Evolutionary conservation across 139 green algal genomes (phyloP), one percentile per base, ranked within the genome.

Genomic region (Nannochloris sp.): DNA sequence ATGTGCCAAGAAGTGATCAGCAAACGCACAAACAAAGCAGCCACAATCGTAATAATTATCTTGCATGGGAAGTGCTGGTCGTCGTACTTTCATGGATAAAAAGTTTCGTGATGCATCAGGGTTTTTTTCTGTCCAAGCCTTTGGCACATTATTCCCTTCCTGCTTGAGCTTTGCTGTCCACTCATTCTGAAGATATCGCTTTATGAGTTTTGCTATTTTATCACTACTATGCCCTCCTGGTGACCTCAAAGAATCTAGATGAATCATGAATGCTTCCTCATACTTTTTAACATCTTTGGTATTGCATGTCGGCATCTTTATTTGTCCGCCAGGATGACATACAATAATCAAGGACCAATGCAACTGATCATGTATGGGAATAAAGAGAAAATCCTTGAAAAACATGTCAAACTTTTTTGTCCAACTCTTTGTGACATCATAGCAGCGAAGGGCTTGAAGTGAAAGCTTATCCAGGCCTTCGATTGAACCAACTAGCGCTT

Each of bases 31-130:
- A 67, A 97, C 56, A 72, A 94, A 97, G 29, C 95, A 82, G 8
- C 90, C 90, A 67, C 90, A 97, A 74, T 97, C 91, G 59, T 70
- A 91, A 77, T 90, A 66, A 75, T 97, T 96, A 78, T 88, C 71
- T 70, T 97, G 90, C 58, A 58, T 57, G 3, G 83, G 82, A 10
- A 91, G 59, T 36, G 71, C 50, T 43, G 69, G 9, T 73, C 2
- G 51, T n/a, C 13, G 5, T 5, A 13, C 4, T 49, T 44, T 60
- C 72, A 36, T n/a, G 8, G 13, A 16, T 10, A 36, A n/a, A 43
- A 67, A 31, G 25, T 59, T 60, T 5, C 56, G 6, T 1, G 11
- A 10, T 29, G n/a, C 3, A 16, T n/a, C 69, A 2, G 74, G 72
- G 29, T 81, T 51, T 45, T 43, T 56, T 30, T 67, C 60, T 2